Evolutionary conservation across 495 filamentous ascomycete genomes (phyloP), one percentile per base, ranked within the genome.

Genomic region (Aspergillus cavernicola): DNA sequence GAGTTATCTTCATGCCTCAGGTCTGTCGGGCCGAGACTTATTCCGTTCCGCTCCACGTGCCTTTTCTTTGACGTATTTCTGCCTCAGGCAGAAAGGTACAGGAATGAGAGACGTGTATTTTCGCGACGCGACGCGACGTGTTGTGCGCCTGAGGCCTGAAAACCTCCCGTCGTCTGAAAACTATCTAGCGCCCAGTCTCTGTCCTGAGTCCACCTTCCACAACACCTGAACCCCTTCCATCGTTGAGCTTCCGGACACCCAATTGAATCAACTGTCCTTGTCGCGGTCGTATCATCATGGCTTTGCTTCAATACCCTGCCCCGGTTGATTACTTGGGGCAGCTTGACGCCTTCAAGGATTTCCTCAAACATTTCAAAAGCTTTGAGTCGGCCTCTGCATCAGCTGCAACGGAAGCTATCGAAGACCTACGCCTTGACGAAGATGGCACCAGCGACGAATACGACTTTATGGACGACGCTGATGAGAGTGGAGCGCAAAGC

Each of bases 391-490:
- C 85, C 47, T 72, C 75, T 44, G 86, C 91, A 62, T 80, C 81
- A 4, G 78, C 88, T 53, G 83, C 85, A 46, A 77, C 80, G 43
- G 80, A 87, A 62, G 90, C 89, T 15, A 72, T 98, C 28, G 82
- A 88, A 54, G 85, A 88, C 45, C 79, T 98, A 62, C 85, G 89
- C 66, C 86, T 98, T 57, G 86, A 92, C 68, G 91, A 86, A 51
- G 87, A 92, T 73, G 84, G 85, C 58, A 79, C 86, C n/a, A 92
- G 88, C 71, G 91, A 97, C 64, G 91, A 95, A 60, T 92, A 96
- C 63, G 90, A 95, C 63, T 89, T 95, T 69, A 89, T 96, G 87
- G 88, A 95, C 61, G 87, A 96, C 69, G 83, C 82, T 40, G 86
- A 87, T 52, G 77, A 57, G 53, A 68, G 53, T 45, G 70, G 60